Conservation (phyloP, 1,284 basidiomycete species). For the Macrocystidia cucumis region DNA sequence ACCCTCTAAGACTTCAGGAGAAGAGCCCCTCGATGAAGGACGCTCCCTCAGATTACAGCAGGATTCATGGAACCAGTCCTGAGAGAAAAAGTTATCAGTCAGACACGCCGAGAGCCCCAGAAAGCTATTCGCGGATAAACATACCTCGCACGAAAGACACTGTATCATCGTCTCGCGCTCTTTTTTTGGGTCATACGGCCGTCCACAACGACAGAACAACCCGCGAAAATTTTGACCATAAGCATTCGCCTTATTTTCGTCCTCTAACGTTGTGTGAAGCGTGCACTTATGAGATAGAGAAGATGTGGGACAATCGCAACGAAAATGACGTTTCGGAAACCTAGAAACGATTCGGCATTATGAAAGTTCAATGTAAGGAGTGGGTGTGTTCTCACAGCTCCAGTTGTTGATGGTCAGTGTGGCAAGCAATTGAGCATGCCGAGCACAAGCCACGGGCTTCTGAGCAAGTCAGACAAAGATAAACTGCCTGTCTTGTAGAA, state of each 20-base stretch:
- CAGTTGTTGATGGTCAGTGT: slow-evolving; percentile 73
- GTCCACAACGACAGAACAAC: slow-evolving; percentile 65
- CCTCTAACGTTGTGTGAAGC: slow-evolving; percentile 45
- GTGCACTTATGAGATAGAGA: slow-evolving; percentile 52
- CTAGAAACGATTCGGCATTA: slow-evolving; percentile 17
- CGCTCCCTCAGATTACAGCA: slow-evolving; percentile 70
- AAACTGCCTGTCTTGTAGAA: slow-evolving; percentile 52
- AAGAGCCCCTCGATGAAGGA: slow-evolving; percentile 38
- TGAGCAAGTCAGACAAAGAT: slow-evolving; percentile 68
- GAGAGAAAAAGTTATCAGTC: slow-evolving; percentile 8
- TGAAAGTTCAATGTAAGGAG: slow-evolving; percentile 2
- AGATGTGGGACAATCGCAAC: slow-evolving; percentile 73
- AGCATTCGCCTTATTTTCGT: slow-evolving; percentile 45
- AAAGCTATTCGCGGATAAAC: slow-evolving; percentile 14
- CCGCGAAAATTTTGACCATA: slow-evolving; percentile 69
- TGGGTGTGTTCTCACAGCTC: slow-evolving; percentile 40
- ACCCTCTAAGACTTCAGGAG: slow-evolving; percentile 24
- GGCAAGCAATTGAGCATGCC: slow-evolving; percentile 78
- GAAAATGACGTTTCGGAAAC: slow-evolving; percentile 74
- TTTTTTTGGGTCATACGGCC: slow-evolving; percentile 57
- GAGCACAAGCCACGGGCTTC: slow-evolving; percentile 57
- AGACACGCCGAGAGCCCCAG: slow-evolving; percentile 7
- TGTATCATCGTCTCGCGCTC: slow-evolving; percentile 82
- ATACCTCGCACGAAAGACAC: slow-evolving; percentile 74
- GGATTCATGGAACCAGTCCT: slow-evolving; percentile 87